Percentiles rank a stretch among this genome's conserved stretches.
phyloP scores from a whole-genome alignment of 2,329 filamentous ascomycete genomes.

The Boeremia exigua region DNA sequence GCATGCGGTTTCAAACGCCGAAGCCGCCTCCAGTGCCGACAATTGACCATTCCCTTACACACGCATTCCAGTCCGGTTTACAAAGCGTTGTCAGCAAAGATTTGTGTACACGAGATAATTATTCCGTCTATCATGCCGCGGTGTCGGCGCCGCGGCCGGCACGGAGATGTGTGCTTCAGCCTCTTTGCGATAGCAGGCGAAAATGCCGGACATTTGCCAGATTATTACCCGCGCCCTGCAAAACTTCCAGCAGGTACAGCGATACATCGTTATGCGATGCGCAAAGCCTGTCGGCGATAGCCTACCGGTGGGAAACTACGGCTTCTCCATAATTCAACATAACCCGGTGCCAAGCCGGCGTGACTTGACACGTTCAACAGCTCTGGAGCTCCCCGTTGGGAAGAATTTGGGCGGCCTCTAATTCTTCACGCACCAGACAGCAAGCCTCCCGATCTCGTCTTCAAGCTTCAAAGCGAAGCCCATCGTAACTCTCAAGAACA shows the following conservation, averaged over 20 bases:
- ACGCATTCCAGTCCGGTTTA: constrained; percentile 6
- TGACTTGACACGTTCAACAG: neutral
- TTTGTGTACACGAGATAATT: constrained; percentile 23
- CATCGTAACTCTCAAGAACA: constrained; percentile 61
- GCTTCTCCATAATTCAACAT: constrained; percentile 10
- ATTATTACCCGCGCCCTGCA: constrained; percentile 13
- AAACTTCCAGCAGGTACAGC: constrained; percentile 7
- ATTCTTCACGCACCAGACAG: constrained; percentile 40
- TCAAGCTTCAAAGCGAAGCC: constrained; percentile 61
- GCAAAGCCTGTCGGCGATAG: constrained; percentile 2
- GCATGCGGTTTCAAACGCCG: constrained; percentile 14
- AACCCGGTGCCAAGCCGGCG: constrained; percentile 12
- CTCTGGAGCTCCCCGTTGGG: no score
- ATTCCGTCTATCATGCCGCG: constrained; percentile 31
- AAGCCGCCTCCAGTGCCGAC: constrained; percentile 11
- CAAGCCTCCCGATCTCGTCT: constrained; percentile 38
- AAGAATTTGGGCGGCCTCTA: constrained; percentile 4
- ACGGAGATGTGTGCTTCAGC: constrained; percentile 22
- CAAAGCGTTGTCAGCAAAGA: constrained; percentile 11
- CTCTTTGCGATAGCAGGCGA: constrained; percentile 14
- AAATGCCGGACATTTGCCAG: constrained; percentile 16
- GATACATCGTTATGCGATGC: constrained; percentile 4
- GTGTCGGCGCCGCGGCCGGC: constrained; percentile 35
- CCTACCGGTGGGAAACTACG: constrained; percentile 2
- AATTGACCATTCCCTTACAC: constrained; percentile 14